Evolutionary conservation across 2,329 filamentous ascomycete species (phyloP).

Genomic region (Xylariomycetidae sp.): DNA sequence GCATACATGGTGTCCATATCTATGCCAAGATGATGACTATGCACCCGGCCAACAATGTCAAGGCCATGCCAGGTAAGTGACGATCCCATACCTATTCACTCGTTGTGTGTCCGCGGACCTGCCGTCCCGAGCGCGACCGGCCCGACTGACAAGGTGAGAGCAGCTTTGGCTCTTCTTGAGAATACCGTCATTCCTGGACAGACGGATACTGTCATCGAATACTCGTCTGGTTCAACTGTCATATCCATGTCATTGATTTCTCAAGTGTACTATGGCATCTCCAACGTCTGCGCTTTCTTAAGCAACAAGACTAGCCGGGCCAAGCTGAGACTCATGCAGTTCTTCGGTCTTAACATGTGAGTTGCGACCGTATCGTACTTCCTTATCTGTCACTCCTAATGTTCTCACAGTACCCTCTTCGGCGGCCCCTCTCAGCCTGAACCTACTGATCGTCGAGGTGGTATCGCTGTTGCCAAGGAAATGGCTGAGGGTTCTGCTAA

Average conservation of each 20-base stretch:
- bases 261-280: constrained; percentile 44
- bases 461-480: constrained; percentile 43
- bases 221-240: constrained; percentile 59
- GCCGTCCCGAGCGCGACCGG: no score
- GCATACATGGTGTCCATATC: constrained; percentile 54
- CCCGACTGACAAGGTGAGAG: background rate
- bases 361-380: constrained; percentile 4
- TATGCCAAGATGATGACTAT: constrained; percentile 64
- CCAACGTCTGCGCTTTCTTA: constrained; percentile 50
- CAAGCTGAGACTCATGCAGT: constrained; percentile 52
- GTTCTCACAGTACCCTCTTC: constrained; percentile 42
- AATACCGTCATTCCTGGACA: constrained; percentile 35
- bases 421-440: constrained; percentile 57
- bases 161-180: constrained; percentile 47
- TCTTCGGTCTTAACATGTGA: constrained; percentile 53
- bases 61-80: constrained; percentile 51
- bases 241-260: constrained; percentile 55
- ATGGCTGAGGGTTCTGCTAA: constrained; percentile 36
- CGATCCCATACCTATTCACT: no score
- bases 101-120: no score
- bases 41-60: constrained; percentile 62
- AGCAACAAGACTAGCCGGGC: constrained; percentile 54
- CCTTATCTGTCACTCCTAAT: background rate
- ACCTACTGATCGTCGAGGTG: constrained; percentile 47
- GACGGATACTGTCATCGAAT: constrained; percentile 52